Base-by-base conservation (phyloP, 164 flowering plant species). In the Annona squamosa region DNA sequence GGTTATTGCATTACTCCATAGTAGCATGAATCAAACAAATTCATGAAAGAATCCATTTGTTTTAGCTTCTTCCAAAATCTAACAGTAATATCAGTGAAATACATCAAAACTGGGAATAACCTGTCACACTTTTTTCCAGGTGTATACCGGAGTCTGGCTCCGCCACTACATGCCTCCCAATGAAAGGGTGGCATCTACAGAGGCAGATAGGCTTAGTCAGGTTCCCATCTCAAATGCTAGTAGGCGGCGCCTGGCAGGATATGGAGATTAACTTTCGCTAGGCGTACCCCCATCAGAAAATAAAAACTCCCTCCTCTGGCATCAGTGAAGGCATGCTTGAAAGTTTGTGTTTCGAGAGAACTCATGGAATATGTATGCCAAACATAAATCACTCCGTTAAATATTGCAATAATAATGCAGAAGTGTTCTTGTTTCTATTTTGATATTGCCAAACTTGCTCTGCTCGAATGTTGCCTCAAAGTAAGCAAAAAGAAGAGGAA, bases 171-270 rank as follows among this genome's bases (percentile, higher is more conserved):
- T 73, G 72, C 92, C 93, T 37, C 62, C 80, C 4, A 79, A 75
- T 46, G 93, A 87, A 64, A 75, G 96, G 9, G 71, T 77, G 77
- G 76, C 46, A 46, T 71, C 84, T 45, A 19, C 73, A 4, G 81
- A 80, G 3, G 84, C 79, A 18, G 91, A 88, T 64, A 82, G 56
- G 81, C 90, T 87, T 3, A 82, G 86, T 44, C 91, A 86, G 77
- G 86, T 91, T 17, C 84, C 91, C 1, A 77, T 87, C 63, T 89
- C 97, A 42, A 91, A 89, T 87, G 97, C 97, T 26, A 84, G 90
- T 0, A 85, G 83, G 80, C 81, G 97, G 47, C 78, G 96, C 7
- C 77, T 89, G 47, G 89, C 97, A 71, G 97, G 93, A 72, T 71
- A 80, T 48, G 82, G 86, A 3, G 18, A 41, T 13, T 63, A 63